phyloP scores from a whole-genome alignment of 495 filamentous ascomycete genomes.

The Cetradonia linearis region DNA sequence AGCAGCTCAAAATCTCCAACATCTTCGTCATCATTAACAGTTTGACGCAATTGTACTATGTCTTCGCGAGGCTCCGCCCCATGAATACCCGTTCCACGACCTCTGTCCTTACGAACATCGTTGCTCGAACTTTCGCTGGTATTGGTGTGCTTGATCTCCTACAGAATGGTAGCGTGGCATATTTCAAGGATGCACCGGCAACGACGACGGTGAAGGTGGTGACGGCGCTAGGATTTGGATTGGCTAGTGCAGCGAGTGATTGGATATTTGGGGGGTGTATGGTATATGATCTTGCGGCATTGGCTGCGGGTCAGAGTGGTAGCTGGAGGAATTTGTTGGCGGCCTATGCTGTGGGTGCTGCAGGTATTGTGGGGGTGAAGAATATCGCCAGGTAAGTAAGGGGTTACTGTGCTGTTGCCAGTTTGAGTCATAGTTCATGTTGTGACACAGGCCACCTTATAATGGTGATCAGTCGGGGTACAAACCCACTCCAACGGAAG shows the following conservation, averaged over 20 bases:
- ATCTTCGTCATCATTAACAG: conserved; percentile 43
- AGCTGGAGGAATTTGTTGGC: conserved; percentile 38
- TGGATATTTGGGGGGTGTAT: conserved; percentile 46
- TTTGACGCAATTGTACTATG: conserved; percentile 40
- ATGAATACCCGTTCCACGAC: conserved; percentile 38
- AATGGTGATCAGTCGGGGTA: conserved; percentile 19
- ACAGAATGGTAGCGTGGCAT: conserved; percentile 42
- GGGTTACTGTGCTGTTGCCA: not conserved
- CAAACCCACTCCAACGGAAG: conserved; percentile 19
- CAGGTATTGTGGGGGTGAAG: conserved; percentile 40
- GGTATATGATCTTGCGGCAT: conserved; percentile 41
- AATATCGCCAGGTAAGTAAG: conserved; percentile 39
- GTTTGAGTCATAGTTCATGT: not conserved
- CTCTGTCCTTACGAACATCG: conserved; percentile 40
- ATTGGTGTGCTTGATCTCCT: conserved; percentile 44
- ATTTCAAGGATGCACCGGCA: conserved; percentile 35
- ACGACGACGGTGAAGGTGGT: conserved; percentile 35
- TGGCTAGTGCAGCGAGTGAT: conserved; percentile 34
- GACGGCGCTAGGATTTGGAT: conserved; percentile 38
- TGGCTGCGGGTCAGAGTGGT: conserved; percentile 38
- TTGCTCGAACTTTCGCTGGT: conserved; percentile 43
- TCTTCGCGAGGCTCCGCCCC: conserved; percentile 32
- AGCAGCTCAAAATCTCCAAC: conserved; percentile 35
- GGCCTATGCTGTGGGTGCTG: conserved; percentile 36
- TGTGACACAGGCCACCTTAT: conserved; percentile 22